Evolutionary conservation across 1,284 basidiomycete species (phyloP).

Genomic region (Fomitopsis schrenkii): DNA sequence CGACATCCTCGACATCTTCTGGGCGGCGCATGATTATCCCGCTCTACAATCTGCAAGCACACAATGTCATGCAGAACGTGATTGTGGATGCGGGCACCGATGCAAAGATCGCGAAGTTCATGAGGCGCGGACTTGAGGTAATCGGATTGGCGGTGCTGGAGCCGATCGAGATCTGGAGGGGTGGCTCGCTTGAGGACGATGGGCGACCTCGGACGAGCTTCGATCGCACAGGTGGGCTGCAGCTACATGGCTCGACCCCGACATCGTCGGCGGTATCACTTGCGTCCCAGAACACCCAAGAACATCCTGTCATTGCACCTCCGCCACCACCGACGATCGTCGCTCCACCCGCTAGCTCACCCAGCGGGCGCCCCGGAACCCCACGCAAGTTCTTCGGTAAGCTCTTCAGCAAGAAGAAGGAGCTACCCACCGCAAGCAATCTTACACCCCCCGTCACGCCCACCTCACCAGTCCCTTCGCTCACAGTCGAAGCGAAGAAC

Average conservation of each 20-base stretch:
- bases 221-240: slow-evolving; percentile 8
- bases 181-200: slow-evolving; percentile 7
- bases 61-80: slow-evolving; percentile 90
- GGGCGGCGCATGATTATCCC: slow-evolving; percentile 81
- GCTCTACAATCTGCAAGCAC: slow-evolving; percentile 89
- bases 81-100: slow-evolving; percentile 94
- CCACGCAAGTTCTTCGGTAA: slow-evolving; percentile 70
- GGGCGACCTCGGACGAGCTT: slow-evolving; percentile 10
- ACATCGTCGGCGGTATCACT: slow-evolving; percentile 38
- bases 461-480: not conserved
- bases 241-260: slow-evolving; percentile 20
- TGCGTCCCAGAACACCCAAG: slow-evolving; percentile 23
- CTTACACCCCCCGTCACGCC: slow-evolving; percentile 6
- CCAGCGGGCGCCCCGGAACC: slow-evolving; percentile 19
- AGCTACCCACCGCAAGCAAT: slow-evolving; percentile 10
- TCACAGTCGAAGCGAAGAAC: not conserved
- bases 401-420: slow-evolving; percentile 62
- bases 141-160: slow-evolving; percentile 76
- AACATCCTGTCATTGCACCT: slow-evolving; percentile 21
- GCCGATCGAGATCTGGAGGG: slow-evolving; percentile 74
- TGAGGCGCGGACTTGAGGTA: slow-evolving; percentile 81
- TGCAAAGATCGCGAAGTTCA: slow-evolving; percentile 89
- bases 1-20: slow-evolving; percentile 42
- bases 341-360: not conserved
- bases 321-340: slow-evolving; percentile 17